A percentile compares a stretch with the other conserved stretches of the same genome.
Conservation (phyloP, 768 basidiomycete genomes). For the Mycena galericulata region DNA sequence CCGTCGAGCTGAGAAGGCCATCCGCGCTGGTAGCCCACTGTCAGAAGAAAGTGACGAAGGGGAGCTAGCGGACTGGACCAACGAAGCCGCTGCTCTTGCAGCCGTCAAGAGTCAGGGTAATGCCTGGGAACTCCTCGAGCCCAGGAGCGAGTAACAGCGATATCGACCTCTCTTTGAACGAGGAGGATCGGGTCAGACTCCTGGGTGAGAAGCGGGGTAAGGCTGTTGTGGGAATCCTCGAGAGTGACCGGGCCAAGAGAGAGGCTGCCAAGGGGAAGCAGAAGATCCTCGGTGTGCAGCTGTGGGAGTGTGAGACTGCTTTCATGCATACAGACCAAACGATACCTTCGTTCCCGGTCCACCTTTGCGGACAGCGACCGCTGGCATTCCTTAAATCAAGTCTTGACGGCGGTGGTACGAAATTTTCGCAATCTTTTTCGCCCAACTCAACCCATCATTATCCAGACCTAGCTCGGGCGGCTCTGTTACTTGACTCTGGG, state of each 20-base stretch:
- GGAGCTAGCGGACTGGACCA: slow-evolving; percentile 48
- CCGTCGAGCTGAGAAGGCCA: slow-evolving; percentile 57
- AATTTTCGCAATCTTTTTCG: not conserved
- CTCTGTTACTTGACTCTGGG: slow-evolving; percentile 56
- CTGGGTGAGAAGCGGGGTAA: slow-evolving; percentile 56
- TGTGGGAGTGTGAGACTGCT: slow-evolving; percentile 41
- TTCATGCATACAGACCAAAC: slow-evolving; percentile 14
- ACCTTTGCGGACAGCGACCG: slow-evolving; percentile 6
- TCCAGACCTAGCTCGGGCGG: slow-evolving; percentile 55
- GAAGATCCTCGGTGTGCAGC: slow-evolving; percentile 43
- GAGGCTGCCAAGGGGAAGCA: slow-evolving; percentile 40
- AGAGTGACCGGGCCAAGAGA: slow-evolving; percentile 50
- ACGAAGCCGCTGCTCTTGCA: slow-evolving; percentile 54
- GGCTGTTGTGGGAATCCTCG: slow-evolving; percentile 58
- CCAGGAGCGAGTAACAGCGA: slow-evolving; percentile 30
- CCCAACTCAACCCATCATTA: not conserved
- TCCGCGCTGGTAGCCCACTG: slow-evolving; percentile 46
- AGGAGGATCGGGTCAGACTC: slow-evolving; percentile 49
- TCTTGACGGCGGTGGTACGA: slow-evolving; percentile 9
- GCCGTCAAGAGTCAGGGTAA: slow-evolving; percentile 46
- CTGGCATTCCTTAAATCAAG: slow-evolving; percentile 21
- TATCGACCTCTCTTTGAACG: slow-evolving; percentile 41
- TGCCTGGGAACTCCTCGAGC: slow-evolving; percentile 36
- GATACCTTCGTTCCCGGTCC: slow-evolving; percentile 8
- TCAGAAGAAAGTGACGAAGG: slow-evolving; percentile 48